These are phyloP conservation scores for Zygoascus bituminiphila DNA, from an alignment of 805 yeast genomes.

Conservation along the genomic window DNA sequence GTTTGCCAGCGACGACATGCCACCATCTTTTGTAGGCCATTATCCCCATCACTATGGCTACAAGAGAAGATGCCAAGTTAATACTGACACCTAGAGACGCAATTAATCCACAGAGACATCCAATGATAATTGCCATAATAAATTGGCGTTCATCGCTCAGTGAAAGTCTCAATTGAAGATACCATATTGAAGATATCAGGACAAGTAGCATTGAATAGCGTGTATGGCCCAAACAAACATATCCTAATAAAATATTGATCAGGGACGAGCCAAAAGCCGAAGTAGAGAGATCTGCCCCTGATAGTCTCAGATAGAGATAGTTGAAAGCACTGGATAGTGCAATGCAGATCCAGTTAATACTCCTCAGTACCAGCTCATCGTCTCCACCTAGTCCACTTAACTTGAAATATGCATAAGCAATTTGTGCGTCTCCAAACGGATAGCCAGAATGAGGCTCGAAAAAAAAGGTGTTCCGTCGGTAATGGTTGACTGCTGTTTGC, in stretches of 20 bases:
- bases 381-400: constrained; percentile 35
- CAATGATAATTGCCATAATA: background rate
- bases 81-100: background rate
- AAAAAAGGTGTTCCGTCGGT: constrained; percentile 42
- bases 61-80: background rate
- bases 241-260: background rate
- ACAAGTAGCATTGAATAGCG: background rate
- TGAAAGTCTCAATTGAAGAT: background rate
- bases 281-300: constrained; percentile 29
- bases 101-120: background rate
- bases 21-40: background rate
- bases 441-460: constrained; percentile 40
- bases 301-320: constrained; percentile 38
- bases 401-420: constrained; percentile 36
- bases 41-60: background rate
- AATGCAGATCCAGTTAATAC: constrained; percentile 40
- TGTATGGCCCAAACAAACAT: background rate
- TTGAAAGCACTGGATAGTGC: constrained; percentile 35
- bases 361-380: constrained; percentile 37
- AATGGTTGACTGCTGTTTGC: constrained; percentile 26
- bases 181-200: background rate
- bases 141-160: background rate
- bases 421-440: constrained; percentile 31
- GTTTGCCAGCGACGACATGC: background rate
- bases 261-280: background rate